Evolutionary conservation across 768 basidiomycete genomes (phyloP), one percentile per base, ranked within the genome.

Genomic region (Chiua virens): DNA sequence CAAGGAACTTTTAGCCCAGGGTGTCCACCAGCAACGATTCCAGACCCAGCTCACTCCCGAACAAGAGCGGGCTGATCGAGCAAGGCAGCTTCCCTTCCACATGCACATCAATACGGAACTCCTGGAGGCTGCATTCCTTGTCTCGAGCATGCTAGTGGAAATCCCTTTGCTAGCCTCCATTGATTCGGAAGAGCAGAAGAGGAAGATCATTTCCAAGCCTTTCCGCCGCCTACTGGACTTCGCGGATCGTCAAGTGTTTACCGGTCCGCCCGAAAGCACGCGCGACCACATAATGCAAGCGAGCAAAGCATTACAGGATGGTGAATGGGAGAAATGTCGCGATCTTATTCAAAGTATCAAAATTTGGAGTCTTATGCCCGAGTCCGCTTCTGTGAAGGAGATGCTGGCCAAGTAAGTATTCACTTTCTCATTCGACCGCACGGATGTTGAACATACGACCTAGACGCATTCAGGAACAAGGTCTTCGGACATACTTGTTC

Each of bases 261-360:
- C 93, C 21, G 97, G 95, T 3, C 94, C 95, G 2, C 93, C 94
- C n/a, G 97, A 99, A 72, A 98, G 91, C 63, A 98, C 96, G 28
- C 79, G 97, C 30, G 97, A 99, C 64, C 97, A 98, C 67, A 96
- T 99, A 70, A 97, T 98, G 91, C 96, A 98, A 70, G 97, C 97
- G 2, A 92, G 89, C 72, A 98, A 93, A 71, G 95, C 97, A 2
- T 71, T 99, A 42, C 94, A 98, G 72, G 85, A 89, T 55, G 97
- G 96, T 17, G 93, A 98, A 61, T 99, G 97, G 97, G 90, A 96
- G 67, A 86, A 87, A 63, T 96, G 94, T 62, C 82, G 89, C 41
- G 95, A 98, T 64, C 77, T 99, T 47, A 83, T 98, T 47, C 87
- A 94, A 66, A 86, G 87, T 65, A 98, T 98, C 78, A 98, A 97